phyloP scores from a whole-genome alignment of 2,329 filamentous ascomycete species.

The Phyllosticta citrichinensis region DNA sequence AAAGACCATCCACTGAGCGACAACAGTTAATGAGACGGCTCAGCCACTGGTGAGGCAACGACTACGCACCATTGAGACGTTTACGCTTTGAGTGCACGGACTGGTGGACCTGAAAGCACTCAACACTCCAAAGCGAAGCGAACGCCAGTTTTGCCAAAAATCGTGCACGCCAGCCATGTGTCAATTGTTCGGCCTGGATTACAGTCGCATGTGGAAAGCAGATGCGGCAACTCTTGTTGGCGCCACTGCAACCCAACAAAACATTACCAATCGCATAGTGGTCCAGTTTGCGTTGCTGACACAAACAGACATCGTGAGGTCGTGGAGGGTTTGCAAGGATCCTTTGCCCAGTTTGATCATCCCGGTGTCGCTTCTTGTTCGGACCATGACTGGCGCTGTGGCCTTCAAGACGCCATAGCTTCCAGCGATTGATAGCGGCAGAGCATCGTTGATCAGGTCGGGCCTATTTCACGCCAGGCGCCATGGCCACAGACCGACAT shows the following conservation, averaged over 20 bases:
- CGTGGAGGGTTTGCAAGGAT: background rate
- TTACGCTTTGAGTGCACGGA: background rate
- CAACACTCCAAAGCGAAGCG: background rate
- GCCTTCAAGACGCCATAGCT: background rate
- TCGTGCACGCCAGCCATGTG: too few species aligned
- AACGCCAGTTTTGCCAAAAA: background rate
- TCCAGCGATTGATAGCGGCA: background rate
- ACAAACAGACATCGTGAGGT: background rate
- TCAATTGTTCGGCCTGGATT: background rate
- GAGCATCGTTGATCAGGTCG: background rate
- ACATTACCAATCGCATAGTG: background rate
- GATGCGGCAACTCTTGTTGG: background rate
- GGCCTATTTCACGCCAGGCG: background rate
- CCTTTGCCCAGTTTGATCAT: background rate
- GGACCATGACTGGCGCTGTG: background rate
- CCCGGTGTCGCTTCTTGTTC: background rate
- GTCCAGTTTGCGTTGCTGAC: background rate
- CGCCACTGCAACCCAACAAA: background rate
- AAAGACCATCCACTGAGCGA: background rate
- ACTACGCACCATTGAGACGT: background rate
- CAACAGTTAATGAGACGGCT: background rate
- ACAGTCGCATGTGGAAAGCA: background rate
- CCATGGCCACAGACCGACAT: background rate
- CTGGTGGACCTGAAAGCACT: background rate
- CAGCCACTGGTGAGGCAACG: background rate